A percentile compares a stretch with the other conserved stretches of the same genome.
These are phyloP conservation scores for Cucumis hystrix DNA, from an alignment of 306 rosid species.

Conservation along the genomic window DNA sequence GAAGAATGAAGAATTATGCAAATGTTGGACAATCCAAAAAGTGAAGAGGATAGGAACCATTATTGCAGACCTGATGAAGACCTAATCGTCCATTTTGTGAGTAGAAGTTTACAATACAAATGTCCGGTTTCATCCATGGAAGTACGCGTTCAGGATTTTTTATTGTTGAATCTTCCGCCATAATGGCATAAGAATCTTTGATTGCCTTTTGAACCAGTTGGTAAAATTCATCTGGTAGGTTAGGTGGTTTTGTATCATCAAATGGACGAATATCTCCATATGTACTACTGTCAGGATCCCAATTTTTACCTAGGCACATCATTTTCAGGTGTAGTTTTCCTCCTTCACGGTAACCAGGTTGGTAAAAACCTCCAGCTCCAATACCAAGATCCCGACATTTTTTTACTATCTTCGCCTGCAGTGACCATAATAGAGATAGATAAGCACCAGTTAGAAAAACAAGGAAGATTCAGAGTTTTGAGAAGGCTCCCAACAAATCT, in stretches of 20 bases:
- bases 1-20: background rate
- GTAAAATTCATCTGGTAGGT: conserved; percentile 32
- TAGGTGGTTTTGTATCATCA: conserved; percentile 45
- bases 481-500: background rate
- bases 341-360: conserved; percentile 57
- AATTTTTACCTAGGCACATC: conserved; percentile 86
- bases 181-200: conserved; percentile 16
- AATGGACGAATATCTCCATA: conserved; percentile 29
- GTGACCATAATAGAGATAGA: background rate
- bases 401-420: conserved; percentile 36
- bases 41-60: background rate
- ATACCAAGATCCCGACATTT: conserved; percentile 38
- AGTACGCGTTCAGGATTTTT: conserved; percentile 9
- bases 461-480: background rate
- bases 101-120: conserved; percentile 71
- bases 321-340: conserved; percentile 42
- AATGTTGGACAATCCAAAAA: background rate
- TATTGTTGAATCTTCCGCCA: conserved; percentile 6
- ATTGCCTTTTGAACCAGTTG: conserved; percentile 29
- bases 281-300: conserved; percentile 53
- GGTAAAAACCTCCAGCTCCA: conserved; percentile 70
- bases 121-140: conserved; percentile 35
- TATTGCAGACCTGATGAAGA: conserved; percentile 57
- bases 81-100: conserved; percentile 45
- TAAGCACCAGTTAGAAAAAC: background rate